These are phyloP conservation scores for Amniculicola lignicola DNA, from an alignment of 495 filamentous ascomycete species.

Conservation along the genomic window DNA sequence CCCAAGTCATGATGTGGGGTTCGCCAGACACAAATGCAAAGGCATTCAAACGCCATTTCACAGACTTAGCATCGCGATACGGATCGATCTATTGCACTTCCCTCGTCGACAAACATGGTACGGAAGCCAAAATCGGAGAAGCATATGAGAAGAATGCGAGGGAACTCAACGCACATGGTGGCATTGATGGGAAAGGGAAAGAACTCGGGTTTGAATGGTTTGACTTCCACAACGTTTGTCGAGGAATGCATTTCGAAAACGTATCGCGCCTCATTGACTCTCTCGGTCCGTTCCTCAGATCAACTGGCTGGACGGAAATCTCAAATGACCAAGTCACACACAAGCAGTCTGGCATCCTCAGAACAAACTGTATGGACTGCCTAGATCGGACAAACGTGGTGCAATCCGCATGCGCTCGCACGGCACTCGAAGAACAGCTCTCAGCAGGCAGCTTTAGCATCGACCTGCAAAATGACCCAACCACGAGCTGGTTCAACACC, in stretches of 20 bases:
- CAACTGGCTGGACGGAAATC: conserved; percentile 55
- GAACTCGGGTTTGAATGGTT: conserved; percentile 84
- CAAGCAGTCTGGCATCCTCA: conserved; percentile 68
- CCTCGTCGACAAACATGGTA: conserved; percentile 80
- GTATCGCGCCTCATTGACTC: conserved; percentile 72
- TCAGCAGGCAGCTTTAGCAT: conserved; percentile 69
- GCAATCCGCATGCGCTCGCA: conserved; percentile 77
- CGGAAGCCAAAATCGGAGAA: conserved; percentile 72
- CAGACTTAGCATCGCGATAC: conserved; percentile 61
- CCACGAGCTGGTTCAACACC: conserved; percentile 86
- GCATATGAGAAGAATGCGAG: conserved; percentile 66
- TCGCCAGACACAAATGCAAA: conserved; percentile 69
- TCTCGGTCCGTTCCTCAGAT: conserved; percentile 60
- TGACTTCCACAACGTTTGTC: conserved; percentile 85
- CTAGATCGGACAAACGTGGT: conserved; percentile 91
- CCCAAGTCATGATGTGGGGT: conserved; percentile 74
- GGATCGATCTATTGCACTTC: conserved; percentile 75
- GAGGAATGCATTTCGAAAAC: conserved; percentile 96
- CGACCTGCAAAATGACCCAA: conserved; percentile 63
- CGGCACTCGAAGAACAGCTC: conserved; percentile 72
- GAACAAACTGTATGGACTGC: conserved; percentile 98
- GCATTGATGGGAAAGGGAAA: conserved; percentile 51
- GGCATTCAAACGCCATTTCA: conserved; percentile 78
- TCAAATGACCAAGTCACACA: conserved; percentile 34
- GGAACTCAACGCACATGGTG: conserved; percentile 59